Conservation (phyloP, 768 basidiomycete genomes). For the Dacryopinax primogenitus region DNA sequence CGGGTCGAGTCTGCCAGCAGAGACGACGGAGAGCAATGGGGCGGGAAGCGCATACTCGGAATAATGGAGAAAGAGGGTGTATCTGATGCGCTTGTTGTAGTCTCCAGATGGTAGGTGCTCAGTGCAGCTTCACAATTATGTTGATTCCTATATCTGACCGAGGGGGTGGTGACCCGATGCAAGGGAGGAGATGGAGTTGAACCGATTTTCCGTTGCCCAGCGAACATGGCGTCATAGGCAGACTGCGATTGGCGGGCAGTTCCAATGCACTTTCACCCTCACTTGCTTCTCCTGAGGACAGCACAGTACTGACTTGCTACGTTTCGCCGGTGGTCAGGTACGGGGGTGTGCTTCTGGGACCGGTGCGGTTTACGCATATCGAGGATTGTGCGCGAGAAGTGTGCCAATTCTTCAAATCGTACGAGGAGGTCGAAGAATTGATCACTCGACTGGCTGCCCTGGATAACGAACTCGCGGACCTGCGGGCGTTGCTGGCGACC, state of each 20-base stretch:
- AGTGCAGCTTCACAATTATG: background rate
- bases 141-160: background rate
- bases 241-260: background rate
- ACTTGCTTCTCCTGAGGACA: background rate
- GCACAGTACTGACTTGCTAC: background rate
- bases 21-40: slow-evolving; percentile 72
- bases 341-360: slow-evolving; percentile 68
- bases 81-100: slow-evolving; percentile 67
- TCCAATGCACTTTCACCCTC: background rate
- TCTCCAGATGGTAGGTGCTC: slow-evolving; percentile 55
- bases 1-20: slow-evolving; percentile 47
- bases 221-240: background rate
- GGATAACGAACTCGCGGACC: slow-evolving; percentile 44
- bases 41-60: slow-evolving; percentile 46
- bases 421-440: slow-evolving; percentile 55
- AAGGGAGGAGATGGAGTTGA: background rate
- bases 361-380: slow-evolving; percentile 61
- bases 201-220: background rate
- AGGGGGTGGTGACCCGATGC: background rate
- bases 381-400: slow-evolving; percentile 64
- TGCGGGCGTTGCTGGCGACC: background rate
- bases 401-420: slow-evolving; percentile 50
- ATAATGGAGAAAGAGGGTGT: slow-evolving; percentile 57
- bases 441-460: slow-evolving; percentile 44
- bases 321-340: slow-evolving; percentile 37